Percentiles rank a stretch among this genome's conserved stretches.
Evolutionary conservation across 441 rosid genomes (phyloP).

Genomic region (Capsella rubella): DNA sequence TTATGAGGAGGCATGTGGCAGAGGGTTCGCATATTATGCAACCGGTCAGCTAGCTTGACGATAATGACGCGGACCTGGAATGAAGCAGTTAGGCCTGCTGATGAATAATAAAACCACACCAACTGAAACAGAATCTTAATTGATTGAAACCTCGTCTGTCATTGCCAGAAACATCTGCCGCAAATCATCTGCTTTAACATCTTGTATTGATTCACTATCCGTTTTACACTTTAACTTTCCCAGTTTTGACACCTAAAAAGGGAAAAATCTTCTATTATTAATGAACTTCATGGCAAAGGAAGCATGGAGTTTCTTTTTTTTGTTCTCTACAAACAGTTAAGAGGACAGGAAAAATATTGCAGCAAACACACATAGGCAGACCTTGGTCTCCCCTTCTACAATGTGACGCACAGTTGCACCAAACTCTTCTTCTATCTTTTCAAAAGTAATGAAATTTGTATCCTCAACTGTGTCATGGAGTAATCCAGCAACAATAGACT

Average conservation of each 20-base stretch:
- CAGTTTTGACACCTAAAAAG: constrained; percentile 82
- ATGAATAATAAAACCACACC: constrained; percentile 20
- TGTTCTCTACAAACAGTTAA: constrained; percentile 3
- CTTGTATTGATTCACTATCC: constrained; percentile 75
- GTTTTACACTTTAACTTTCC: constrained; percentile 90
- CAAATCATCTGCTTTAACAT: constrained; percentile 98
- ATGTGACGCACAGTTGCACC: constrained; percentile 87
- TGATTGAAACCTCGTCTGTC: constrained; percentile 87
- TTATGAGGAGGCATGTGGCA: constrained; percentile 94
- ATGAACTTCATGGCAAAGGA: constrained; percentile 17
- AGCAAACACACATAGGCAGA: constrained; percentile 45
- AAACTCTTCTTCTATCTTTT: constrained; percentile 92
- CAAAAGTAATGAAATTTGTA: constrained; percentile 92
- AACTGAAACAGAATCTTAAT: constrained; percentile 25
- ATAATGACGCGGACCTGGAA: constrained; percentile 96
- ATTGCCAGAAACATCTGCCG: constrained; percentile 98
- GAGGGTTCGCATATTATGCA: constrained; percentile 98
- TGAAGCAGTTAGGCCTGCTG: constrained; percentile 36
- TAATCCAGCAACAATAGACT: constrained; percentile 95
- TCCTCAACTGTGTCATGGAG: constrained; percentile 99
- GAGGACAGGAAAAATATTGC: constrained; percentile 21
- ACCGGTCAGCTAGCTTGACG: constrained; percentile 97
- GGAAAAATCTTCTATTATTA: constrained; percentile 25
- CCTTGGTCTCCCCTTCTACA: constrained; percentile 99
- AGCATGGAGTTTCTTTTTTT: not conserved